These are phyloP conservation scores for Thalassiosira pacifica DNA, from an alignment of 352 stramenopile genomes.

Conservation along the genomic window DNA sequence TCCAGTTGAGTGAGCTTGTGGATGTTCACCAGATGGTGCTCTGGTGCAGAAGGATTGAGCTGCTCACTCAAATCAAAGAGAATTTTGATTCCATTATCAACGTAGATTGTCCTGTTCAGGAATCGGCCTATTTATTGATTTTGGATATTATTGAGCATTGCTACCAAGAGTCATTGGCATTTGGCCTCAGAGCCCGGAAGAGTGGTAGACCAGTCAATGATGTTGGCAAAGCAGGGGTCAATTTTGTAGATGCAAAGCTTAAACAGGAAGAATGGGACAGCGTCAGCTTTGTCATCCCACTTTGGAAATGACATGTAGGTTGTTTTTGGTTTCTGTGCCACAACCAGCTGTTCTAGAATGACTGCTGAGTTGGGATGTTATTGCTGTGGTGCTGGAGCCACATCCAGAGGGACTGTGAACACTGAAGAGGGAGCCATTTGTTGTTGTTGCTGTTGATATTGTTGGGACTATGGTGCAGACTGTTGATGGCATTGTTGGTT, in stretches of 20 bases:
- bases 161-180: not conserved
- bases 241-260: not conserved
- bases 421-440: too few species aligned
- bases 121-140: not conserved
- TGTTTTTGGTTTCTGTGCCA: not conserved
- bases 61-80: not conserved
- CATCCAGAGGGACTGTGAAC: too few species aligned
- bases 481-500: too few species aligned
- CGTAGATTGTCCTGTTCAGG: not conserved
- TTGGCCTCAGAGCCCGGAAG: not conserved
- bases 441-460: too few species aligned
- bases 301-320: not conserved
- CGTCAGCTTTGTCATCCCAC: not conserved
- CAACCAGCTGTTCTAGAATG: not conserved
- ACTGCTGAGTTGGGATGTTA: too few species aligned
- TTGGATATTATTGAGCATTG: not conserved
- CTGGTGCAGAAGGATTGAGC: not conserved
- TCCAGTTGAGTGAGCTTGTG: not conserved
- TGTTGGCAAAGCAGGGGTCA: not conserved
- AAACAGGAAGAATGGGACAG: not conserved
- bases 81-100: conserved; percentile 15
- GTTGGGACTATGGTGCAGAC: too few species aligned
- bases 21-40: not conserved
- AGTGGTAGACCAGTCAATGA: not conserved
- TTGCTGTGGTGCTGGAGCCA: too few species aligned